Base-by-base conservation (phyloP, 805 yeast species). In the Zygosaccharomyces kombuchaensis region DNA sequence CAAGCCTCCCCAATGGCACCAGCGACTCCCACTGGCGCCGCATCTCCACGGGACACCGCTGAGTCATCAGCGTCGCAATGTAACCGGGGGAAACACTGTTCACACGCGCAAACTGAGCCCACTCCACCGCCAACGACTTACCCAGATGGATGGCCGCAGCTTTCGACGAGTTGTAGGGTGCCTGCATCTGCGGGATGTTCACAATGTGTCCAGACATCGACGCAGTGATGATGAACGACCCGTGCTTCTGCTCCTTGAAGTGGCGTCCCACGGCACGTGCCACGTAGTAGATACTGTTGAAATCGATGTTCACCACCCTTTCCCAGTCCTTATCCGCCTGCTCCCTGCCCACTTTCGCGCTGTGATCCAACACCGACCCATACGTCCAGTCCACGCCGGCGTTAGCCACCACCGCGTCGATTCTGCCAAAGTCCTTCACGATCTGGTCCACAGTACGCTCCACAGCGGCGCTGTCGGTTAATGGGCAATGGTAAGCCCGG, bases 131-230 rank as follows among this genome's bases (percentile, higher is more conserved):
- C 53, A 87, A 71, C 1, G 93, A 85, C 63, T 74, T 82, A 29
- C 84, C 78, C 56, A 87, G 73, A 60, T 88, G 95, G 53, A 82
- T 62, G 22, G 86, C 81, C 9, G 81, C 96, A 34, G 96, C 95
- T 72, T 87, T 88, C 55, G 89, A 85, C 12, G 88, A 87, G 60
- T 87, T 87, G 72, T 87, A 87, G 32, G 84, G 80, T 10, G 95
- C 84, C 69, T 88, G 96, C 62, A 80, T 72, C 66, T 89, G 93
- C 19, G 96, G 96, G 51, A 81, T 78, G 66, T 88, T 88, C 57
- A 81, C 93, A 57, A 89, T 82, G 68, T 82, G 88, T 12, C 87
- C 96, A 22, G 93, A 84, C 86, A 88, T 88, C 32, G 95, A 86
- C 4, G 95, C 89, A 4, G 96, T 88, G 66, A 85, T 75, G 55